Evolutionary conservation across 176 grass and related monocot species (phyloP), one percentile per base, ranked within the genome.

Genomic region (Oryza punctata): DNA sequence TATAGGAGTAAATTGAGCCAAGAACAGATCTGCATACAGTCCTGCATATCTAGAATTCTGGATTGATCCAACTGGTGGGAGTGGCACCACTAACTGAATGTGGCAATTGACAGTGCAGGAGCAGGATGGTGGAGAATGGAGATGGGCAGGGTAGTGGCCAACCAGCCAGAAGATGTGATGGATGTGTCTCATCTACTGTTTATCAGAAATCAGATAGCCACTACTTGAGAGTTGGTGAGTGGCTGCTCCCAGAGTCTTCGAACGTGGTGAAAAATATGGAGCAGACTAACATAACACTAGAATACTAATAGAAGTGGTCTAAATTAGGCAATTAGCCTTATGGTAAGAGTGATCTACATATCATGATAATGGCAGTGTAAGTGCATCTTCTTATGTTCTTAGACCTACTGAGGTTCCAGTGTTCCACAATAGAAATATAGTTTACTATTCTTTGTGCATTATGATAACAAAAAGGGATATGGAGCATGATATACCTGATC

Each of bases 401-500:
- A 4, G 9, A 63, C 12, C 52, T 63, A 24, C 28, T 25, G 74
- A 60, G 5, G 10, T 77, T 60, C 32, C 32, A 33, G 4, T 33
- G 32, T 33, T 33, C 19, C 32, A 77, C 21, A 77, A 43, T 5
- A 63, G 12, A 77, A 77, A 77, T 26, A 59, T 63, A 26, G 13
- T 33, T 35, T 27, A 27, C 41, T 50, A 76, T 65, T 76, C 14
- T 76, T 67, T 45, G 37, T 76, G 11, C 26, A 47, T 18, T 37
- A 45, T 4, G 12, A 19, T 25, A 85, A 63, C 16, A 30, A 5
- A 30, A 43, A n/a, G 59, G 12, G 46, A 37, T 38, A 28, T 38
- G 21, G 14, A 3, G 29, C 13, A 24, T 15, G 24, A 10, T 8
- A 87, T 87, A 97, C 94, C 94, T 97, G 94, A 88, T 97, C 94